Conservation (phyloP, 768 basidiomycete genomes). For the Cyclocybe cylindracea region DNA sequence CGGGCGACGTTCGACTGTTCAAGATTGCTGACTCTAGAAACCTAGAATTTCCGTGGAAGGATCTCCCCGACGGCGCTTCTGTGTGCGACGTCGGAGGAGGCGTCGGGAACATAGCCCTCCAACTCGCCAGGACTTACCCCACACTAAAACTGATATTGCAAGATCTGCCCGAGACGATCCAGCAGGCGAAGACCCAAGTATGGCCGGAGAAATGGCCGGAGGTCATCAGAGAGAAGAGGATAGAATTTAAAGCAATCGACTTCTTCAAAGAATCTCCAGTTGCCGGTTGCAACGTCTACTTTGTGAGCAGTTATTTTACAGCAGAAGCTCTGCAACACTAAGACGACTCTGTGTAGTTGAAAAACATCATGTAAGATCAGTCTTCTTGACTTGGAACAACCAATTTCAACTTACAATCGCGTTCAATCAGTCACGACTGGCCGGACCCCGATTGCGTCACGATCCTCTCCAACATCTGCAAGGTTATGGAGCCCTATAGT, state of each 20-base stretch:
- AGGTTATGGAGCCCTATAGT: constrained; percentile 34
- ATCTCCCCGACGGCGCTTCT: no score
- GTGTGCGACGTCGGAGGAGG: no score
- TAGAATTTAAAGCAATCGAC: constrained; percentile 38
- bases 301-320: constrained; percentile 27
- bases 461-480: constrained; percentile 35
- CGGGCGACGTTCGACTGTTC: no score
- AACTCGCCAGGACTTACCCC: constrained; percentile 32
- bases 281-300: constrained; percentile 38
- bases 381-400: neutral
- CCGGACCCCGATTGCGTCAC: constrained; percentile 31
- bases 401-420: neutral
- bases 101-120: constrained; percentile 30
- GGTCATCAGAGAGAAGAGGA: constrained; percentile 31
- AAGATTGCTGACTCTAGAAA: neutral
- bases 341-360: no score
- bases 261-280: constrained; percentile 40
- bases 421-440: constrained; percentile 47
- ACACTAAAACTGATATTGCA: constrained; percentile 36
- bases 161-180: constrained; percentile 30
- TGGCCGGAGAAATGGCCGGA: constrained; percentile 36
- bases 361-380: constrained; percentile 35
- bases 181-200: constrained; percentile 28
- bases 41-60: no score
- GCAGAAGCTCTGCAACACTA: neutral